Conservation (phyloP, 2,329 filamentous ascomycete species). For the Colletotrichum echinochloae region DNA sequence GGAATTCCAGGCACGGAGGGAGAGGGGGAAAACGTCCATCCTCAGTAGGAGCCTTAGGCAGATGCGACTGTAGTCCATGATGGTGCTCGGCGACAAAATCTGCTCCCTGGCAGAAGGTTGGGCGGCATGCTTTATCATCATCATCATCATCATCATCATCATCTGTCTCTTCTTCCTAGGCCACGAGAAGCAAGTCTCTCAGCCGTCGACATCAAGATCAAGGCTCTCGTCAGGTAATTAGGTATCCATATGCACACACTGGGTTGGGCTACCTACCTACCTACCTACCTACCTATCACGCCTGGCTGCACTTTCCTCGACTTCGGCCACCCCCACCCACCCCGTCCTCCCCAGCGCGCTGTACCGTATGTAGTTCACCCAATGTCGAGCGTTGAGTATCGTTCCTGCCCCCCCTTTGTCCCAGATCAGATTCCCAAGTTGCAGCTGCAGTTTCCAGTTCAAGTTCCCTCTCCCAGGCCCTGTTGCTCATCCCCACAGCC, state of each 20-base stretch:
- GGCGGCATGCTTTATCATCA: background rate
- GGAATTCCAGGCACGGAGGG: conserved; percentile 12
- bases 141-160: no score
- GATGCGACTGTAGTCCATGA: background rate
- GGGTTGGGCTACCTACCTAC: no score
- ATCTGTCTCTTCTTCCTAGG: no score
- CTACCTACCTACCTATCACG: no score
- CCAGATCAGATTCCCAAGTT: conserved; percentile 47
- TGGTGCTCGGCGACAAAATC: background rate
- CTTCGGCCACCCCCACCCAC: conserved; percentile 31
- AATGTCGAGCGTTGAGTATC: conserved; percentile 2
- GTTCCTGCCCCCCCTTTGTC: conserved; percentile 17
- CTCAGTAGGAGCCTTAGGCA: conserved; percentile 7
- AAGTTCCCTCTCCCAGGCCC: conserved; percentile 42
- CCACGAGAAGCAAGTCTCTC: background rate
- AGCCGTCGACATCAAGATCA: background rate
- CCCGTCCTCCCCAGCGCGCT: conserved; percentile 11
- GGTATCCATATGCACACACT: no score
- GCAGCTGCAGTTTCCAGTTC: conserved; percentile 48
- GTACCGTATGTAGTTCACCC: conserved; percentile 15
- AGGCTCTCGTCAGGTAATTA: background rate
- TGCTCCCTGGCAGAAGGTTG: background rate
- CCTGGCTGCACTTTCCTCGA: conserved; percentile 8
- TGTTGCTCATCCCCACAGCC: conserved; percentile 30
- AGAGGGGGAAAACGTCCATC: conserved; percentile 12